Evolutionary conservation across 441 rosid genomes (phyloP), one percentile per base, ranked within the genome.

Genomic region (Pelargonium australe): DNA sequence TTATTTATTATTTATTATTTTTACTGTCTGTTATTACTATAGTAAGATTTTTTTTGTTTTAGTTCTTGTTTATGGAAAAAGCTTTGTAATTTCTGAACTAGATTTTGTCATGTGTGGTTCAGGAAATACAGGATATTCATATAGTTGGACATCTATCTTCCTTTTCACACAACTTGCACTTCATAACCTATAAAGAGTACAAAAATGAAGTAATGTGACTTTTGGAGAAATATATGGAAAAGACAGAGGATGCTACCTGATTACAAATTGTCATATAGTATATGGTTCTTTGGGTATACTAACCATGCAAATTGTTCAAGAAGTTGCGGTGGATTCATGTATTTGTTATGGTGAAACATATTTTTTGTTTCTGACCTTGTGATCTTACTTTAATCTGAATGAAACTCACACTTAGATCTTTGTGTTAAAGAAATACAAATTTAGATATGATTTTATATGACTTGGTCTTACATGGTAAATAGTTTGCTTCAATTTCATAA

Each of bases 141-240:
- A 57, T 19, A 34, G 37, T 57, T 57, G 28, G 12, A 17, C 12
- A 1, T 57, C 19, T 7, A 57, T 34, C 28, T 57, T 57, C 11
- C 62, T 25, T 19, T 17, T 57, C 12, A 57, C 25, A 57, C 62
- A 57, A 57, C 28, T 57, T 57, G 23, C 62, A 17, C 25, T 57
- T 23, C 28, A 17, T 57, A 16, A 57, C 62, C 62, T 57, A 17
- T 57, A 19, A 19, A 57, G 23, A 57, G 62, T 17, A 16, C 62
- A 55, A 57, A 57, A 17, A 34, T 34, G 37, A 34, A 34, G 37
- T 17, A 57, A 57, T 57, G 62, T 57, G 62, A 57, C 25, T 57
- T 17, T 57, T 17, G 62, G 62, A 19, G 20, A 17, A 6, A 17
- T 57, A 19, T 57, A 11, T 17, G 60, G 23, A 17, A 57, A 57